Evolutionary conservation across 371 early-diverging fungal species (phyloP).

Genomic region (Parasitella parasitica): DNA sequence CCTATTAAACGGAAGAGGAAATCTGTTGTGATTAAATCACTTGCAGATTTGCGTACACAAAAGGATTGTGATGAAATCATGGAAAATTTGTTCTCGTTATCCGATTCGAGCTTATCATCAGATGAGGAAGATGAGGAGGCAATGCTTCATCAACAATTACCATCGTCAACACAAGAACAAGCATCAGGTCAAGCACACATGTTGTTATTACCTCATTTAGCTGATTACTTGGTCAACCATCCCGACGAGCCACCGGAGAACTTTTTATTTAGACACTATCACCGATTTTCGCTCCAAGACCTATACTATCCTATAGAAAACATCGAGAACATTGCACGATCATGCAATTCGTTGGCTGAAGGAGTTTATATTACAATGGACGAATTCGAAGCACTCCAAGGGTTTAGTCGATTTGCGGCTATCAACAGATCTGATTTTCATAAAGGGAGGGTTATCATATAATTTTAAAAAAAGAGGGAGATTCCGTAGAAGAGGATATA

Average conservation of each 20-base stretch:
- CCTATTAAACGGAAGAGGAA: background rate
- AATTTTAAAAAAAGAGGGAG: background rate
- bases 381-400: slow-evolving; percentile 48
- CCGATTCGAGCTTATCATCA: background rate
- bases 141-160: background rate
- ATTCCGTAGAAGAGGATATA: background rate
- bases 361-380: slow-evolving; percentile 37
- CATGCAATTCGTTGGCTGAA: background rate
- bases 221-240: slow-evolving; percentile 8
- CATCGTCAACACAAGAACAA: background rate
- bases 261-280: slow-evolving; percentile 1
- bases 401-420: slow-evolving; percentile 28
- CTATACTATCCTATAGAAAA: background rate
- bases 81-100: background rate
- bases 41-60: background rate
- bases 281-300: slow-evolving; percentile 2
- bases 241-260: slow-evolving; percentile 16
- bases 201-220: slow-evolving; percentile 14
- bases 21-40: background rate
- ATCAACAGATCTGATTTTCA: background rate
- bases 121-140: slow-evolving; percentile 5
- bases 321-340: background rate
- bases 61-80: background rate
- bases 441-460: background rate
- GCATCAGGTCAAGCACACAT: background rate